These are phyloP conservation scores for Entomortierella parvispora DNA, from an alignment of 192 early-diverging fungal species.

Conservation along the genomic window DNA sequence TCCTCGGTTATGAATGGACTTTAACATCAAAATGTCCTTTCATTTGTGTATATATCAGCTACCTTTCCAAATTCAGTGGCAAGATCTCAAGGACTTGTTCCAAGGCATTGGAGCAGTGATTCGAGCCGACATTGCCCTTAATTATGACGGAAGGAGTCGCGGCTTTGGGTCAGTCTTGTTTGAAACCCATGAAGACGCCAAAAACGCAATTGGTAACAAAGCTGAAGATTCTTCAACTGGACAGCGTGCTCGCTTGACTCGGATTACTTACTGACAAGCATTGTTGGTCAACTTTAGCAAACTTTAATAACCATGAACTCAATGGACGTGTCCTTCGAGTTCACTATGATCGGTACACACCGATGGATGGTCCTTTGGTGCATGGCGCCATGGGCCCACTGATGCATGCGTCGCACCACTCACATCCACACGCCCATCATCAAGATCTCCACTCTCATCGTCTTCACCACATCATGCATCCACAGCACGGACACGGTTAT, in stretches of 20 bases:
- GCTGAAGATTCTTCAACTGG: too few relatives aligned
- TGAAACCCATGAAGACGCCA: conserved; percentile 72
- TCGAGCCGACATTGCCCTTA: conserved; percentile 73
- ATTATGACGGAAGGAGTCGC: conserved; percentile 71
- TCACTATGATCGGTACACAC: conserved; percentile 61
- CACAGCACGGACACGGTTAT: conserved; percentile 27
- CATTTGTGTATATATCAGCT: conserved; percentile 49
- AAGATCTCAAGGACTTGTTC: conserved; percentile 86
- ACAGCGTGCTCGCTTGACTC: neutral
- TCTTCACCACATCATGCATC: conserved; percentile 25
- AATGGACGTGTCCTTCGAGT: conserved; percentile 61
- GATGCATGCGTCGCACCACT: conserved; percentile 40
- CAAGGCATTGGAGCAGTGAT: conserved; percentile 72
- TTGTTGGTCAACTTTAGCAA: conserved; percentile 27
- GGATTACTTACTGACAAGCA: neutral
- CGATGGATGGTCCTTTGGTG: conserved; percentile 33
- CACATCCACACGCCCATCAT: conserved; percentile 42
- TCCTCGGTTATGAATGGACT: neutral
- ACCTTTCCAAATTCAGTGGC: conserved; percentile 81
- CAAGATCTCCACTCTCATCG: conserved; percentile 34
- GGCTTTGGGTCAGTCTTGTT: conserved; percentile 83
- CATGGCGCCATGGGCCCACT: conserved; percentile 42
- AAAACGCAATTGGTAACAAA: conserved; percentile 69
- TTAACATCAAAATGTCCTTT: neutral
- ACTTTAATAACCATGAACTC: conserved; percentile 61